A percentile compares a stretch with the other conserved stretches of the same genome.
Conservation (phyloP, 2,329 filamentous ascomycete species). For the Diaporthe capsici region DNA sequence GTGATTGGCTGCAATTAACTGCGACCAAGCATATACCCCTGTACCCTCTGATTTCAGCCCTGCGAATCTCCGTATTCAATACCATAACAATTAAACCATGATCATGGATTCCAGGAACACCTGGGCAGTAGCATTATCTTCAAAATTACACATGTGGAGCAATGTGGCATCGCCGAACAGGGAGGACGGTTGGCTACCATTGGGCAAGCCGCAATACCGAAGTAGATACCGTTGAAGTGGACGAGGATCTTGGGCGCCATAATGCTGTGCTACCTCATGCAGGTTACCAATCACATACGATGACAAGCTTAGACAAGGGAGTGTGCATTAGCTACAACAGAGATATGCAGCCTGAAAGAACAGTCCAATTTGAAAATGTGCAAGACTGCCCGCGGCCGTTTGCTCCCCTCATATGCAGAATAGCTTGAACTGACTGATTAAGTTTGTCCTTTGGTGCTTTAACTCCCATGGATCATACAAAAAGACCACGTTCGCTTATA, state of each 20-base stretch:
- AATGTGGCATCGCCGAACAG: not conserved
- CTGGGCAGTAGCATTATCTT: too few species aligned
- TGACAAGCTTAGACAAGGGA: not conserved
- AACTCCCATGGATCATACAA: not conserved
- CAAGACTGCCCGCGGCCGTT: not conserved
- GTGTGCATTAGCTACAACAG: not conserved
- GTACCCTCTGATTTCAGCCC: too few species aligned
- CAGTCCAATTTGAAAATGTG: not conserved
- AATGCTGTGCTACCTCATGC: not conserved
- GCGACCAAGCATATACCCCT: too few species aligned
- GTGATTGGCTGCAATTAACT: too few species aligned
- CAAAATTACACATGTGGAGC: not conserved
- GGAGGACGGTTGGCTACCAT: not conserved
- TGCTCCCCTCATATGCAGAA: not conserved
- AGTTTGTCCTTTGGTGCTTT: too few species aligned
- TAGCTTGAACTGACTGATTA: not conserved
- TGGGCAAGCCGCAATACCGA: too few species aligned
- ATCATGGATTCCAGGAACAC: not conserved
- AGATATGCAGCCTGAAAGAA: not conserved
- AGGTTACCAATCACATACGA: not conserved
- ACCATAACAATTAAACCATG: not conserved
- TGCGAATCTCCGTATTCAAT: too few species aligned
- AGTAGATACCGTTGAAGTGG: not conserved
- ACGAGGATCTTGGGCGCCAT: not conserved
- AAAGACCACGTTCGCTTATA: not conserved